A percentile compares a stretch with the other conserved stretches of the same genome.
These are phyloP conservation scores for Karstenula rhodostoma DNA, from an alignment of 2,329 filamentous ascomycete species.

Conservation along the genomic window DNA sequence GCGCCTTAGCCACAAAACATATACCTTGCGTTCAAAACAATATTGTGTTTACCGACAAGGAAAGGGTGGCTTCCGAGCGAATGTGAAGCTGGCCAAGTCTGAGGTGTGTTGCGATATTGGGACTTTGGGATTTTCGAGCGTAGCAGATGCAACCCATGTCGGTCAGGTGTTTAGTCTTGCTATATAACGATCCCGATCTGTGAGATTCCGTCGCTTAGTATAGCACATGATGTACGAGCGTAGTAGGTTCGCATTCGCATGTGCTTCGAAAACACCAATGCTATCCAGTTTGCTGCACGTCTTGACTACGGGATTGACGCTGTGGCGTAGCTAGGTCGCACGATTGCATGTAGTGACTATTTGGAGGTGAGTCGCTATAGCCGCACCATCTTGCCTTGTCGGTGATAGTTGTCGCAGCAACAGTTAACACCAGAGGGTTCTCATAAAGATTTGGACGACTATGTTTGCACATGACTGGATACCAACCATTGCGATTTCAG, in stretches of 20 bases:
- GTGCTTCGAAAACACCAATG: not conserved
- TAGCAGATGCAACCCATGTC: not conserved
- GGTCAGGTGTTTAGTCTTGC: not conserved
- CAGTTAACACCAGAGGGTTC: not conserved
- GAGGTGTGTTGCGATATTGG: not conserved
- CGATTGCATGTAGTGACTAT: not conserved
- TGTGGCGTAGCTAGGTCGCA: not conserved
- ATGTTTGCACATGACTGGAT: not conserved
- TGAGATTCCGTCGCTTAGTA: not conserved
- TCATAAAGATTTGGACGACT: not conserved
- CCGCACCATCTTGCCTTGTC: not conserved
- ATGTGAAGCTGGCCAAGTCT: not conserved
- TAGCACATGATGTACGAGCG: too few species aligned
- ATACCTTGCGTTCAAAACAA: slow-evolving; percentile 1
- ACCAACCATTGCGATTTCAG: not conserved
- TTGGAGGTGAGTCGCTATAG: not conserved
- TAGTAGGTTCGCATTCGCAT: not conserved
- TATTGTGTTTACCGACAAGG: not conserved
- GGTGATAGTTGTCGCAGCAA: not conserved
- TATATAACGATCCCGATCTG: too few species aligned
- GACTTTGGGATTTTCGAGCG: not conserved
- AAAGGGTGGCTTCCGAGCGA: not conserved
- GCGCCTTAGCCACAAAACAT: slow-evolving; percentile 2
- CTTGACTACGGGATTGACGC: not conserved
- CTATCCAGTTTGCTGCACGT: not conserved